These are phyloP conservation scores for Tricholoma matsutake DNA, from an alignment of 768 basidiomycete species.

Conservation along the genomic window DNA sequence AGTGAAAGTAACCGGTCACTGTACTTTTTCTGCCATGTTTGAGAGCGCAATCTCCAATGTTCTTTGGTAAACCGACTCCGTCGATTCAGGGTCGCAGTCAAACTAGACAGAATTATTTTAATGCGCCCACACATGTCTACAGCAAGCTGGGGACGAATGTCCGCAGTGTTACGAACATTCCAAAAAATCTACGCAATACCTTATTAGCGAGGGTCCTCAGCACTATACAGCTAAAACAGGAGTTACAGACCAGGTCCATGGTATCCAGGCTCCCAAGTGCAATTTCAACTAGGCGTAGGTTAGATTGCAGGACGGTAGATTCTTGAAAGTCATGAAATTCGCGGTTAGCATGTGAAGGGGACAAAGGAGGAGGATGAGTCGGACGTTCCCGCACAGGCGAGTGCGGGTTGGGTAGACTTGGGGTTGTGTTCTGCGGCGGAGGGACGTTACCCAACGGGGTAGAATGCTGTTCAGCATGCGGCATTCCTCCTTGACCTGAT, in stretches of 20 bases:
- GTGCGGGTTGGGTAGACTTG: background rate
- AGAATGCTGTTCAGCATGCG: background rate
- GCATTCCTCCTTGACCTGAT: background rate
- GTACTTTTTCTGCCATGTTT: slow-evolving; percentile 33
- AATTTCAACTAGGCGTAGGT: background rate
- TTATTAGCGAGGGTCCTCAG: background rate
- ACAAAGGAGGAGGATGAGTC: background rate
- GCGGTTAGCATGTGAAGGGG: background rate
- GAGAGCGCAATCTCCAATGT: slow-evolving; percentile 31
- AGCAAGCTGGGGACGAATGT: slow-evolving; percentile 21
- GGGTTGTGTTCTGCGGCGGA: background rate
- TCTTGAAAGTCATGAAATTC: background rate
- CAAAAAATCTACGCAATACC: background rate
- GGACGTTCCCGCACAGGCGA: background rate
- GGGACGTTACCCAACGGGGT: background rate
- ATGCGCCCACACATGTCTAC: slow-evolving; percentile 29
- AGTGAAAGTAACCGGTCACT: slow-evolving; percentile 30
- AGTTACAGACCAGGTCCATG: background rate
- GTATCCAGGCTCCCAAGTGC: background rate
- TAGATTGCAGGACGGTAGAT: background rate
- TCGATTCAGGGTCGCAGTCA: slow-evolving; percentile 21
- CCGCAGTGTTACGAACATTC: background rate
- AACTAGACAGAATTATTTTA: slow-evolving; percentile 22
- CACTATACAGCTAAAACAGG: background rate
- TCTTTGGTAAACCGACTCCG: slow-evolving; percentile 28